Conservation (phyloP, 345 rosid species). For the Carallia pectinifolia region DNA sequence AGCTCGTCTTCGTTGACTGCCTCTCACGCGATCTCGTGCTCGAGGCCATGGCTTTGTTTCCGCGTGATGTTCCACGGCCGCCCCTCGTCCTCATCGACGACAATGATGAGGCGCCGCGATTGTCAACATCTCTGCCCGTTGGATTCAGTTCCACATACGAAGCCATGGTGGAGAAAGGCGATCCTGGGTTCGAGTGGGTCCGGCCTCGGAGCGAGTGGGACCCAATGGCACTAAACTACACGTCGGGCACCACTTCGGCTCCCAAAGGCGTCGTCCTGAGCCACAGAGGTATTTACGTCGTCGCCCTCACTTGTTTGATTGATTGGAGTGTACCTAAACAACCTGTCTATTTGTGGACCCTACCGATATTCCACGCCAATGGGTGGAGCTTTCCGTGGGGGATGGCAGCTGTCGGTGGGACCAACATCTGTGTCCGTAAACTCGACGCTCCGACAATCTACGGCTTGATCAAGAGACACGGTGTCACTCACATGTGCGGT, state of each 20-base stretch:
- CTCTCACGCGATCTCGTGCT: slow-evolving; percentile 39
- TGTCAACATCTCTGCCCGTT: neutral
- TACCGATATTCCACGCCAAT: slow-evolving; percentile 29
- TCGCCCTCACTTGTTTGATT: slow-evolving; percentile 6
- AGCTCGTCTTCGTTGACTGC: slow-evolving; percentile 63
- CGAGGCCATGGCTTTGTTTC: slow-evolving; percentile 48
- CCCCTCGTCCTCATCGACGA: slow-evolving; percentile 49
- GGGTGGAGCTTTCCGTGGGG: slow-evolving; percentile 33
- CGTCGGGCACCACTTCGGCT: slow-evolving; percentile 31
- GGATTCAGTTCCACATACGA: slow-evolving; percentile 25
- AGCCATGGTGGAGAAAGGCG: slow-evolving; percentile 16
- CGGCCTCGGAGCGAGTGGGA: slow-evolving; percentile 26
- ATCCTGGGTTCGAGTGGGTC: slow-evolving; percentile 24
- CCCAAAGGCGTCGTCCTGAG: slow-evolving; percentile 27
- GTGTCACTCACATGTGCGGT: slow-evolving; percentile 33
- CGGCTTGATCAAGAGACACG: slow-evolving; percentile 18
- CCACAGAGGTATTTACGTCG: slow-evolving; percentile 16
- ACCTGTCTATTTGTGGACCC: slow-evolving; percentile 23
- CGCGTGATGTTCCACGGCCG: slow-evolving; percentile 35
- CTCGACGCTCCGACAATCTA: slow-evolving; percentile 11
- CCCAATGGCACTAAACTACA: slow-evolving; percentile 22
- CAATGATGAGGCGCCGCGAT: slow-evolving; percentile 23
- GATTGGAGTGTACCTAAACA: slow-evolving; percentile 24
- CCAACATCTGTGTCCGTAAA: slow-evolving; percentile 24
- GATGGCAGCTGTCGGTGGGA: slow-evolving; percentile 24